Evolutionary conservation across 2,329 filamentous ascomycete species (phyloP), one percentile per base, ranked within the genome.

Genomic region (Diplodia scrobiculata): DNA sequence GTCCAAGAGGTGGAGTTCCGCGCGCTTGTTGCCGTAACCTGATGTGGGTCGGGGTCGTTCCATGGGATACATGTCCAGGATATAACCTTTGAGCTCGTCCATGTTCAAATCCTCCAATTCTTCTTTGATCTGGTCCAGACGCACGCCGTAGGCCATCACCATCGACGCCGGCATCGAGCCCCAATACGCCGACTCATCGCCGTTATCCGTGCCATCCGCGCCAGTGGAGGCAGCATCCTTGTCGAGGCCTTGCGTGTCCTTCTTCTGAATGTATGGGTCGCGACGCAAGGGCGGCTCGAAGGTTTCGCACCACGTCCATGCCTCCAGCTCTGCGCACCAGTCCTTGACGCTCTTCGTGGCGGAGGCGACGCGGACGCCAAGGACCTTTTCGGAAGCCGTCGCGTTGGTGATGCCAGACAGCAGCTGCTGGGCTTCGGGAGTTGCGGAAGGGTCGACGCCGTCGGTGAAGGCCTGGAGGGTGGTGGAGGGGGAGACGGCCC

Each of bases 41-140:
- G 81, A 83, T 17, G 78, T 75, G 50, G 79, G 86, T 80, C 75
- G 74, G 53, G 77, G 78, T 53, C 74, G 76, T 66, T 72, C 79
- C 72, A 69, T 82, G 76, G 74, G 75, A 90, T 97, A 91, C 72
- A 91, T 91, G 76, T 89, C 88, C 69, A 97, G 81, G 70, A 97
- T 90, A 73, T 94, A 91, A 52, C 85, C 87, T 80, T 99, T 98
- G 74, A 99, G 88, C 69, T 96, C 92, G 73, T 98, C 91, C 47
- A 96, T 82, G 64, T 91, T 86, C 62, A 95, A 80, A 47, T 85
- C 83, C 66, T 90, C 86, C 79, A 95, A 81, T 66, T 88, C 87
- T 52, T 83, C 81, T 14, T 82, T 83, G 67, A 98, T 96, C 69
- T 90, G 86, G 63, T 91, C 88, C 13, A 96, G 82, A 47, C 93